Base-by-base conservation (phyloP, 1,139 yeast genomes). In the Candida tetrigidarum region DNA sequence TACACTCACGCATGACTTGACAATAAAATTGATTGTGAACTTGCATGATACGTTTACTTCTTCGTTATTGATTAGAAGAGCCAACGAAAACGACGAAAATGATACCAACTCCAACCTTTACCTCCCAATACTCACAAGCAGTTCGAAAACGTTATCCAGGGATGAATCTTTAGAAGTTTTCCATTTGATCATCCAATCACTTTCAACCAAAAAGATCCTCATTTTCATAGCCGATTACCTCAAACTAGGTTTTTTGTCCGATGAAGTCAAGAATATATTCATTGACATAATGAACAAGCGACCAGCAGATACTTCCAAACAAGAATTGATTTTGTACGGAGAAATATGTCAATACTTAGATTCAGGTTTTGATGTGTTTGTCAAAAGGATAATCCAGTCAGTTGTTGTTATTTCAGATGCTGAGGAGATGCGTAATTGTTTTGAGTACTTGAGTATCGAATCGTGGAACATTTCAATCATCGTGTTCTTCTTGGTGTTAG, bases 1-100 rank as follows among this genome's bases (percentile, higher is more conserved):
- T 34, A 36, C 45, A 0, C 42, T 61, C 5, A 47, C 61, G 0
- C 60, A 52, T 40, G 66, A 58, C 5, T 34, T 30, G 29, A 32
- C 44, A 2, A 22, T 40, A 8, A 46, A 43, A 26, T 16, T 52
- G n/a, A 42, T 50, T 14, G 33, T 58, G 15, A 57, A 54, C 37
- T 52, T 69, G 39, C 62, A 60, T 39, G 74, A 69, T 29, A 59
- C 71, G 0, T 69, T 69, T 51, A 68, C 64, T 10, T 59, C 69
- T 1, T 43, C 48, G 8, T 36, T 33, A 10, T 46, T 53, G 33
- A 43, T 56, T 10, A 44, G 39, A 29, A 37, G 47, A n/a, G 43
- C 46, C 7, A 34, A 35, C 15, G 44, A 20, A 10, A 9, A 26
- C 7, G 37, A 30, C 3, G 45, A 41, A 8, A 28, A 18, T 5